These are phyloP conservation scores for Jatropha podagrica DNA, from an alignment of 441 rosid species.

Conservation along the genomic window DNA sequence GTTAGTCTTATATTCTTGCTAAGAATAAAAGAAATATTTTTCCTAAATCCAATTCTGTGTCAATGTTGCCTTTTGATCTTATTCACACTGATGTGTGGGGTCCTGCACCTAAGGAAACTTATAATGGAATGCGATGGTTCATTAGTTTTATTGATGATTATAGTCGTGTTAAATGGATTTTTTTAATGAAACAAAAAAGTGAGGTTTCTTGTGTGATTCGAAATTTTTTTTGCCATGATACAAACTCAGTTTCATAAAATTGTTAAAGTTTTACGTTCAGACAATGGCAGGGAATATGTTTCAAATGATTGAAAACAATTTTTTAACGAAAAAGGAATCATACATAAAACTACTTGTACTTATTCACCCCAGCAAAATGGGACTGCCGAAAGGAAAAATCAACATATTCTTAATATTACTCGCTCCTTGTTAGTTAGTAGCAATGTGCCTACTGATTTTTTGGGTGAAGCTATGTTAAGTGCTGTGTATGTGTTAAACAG, in stretches of 20 bases:
- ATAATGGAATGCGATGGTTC: slow-evolving; percentile 2
- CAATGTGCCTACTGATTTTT: slow-evolving; percentile 1
- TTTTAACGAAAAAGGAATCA: neutral
- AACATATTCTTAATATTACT: neutral
- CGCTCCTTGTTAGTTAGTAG: neutral
- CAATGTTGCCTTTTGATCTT: neutral
- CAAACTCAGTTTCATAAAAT: slow-evolving; percentile 3
- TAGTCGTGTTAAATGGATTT: neutral
- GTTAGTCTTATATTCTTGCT: neutral
- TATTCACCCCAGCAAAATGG: neutral
- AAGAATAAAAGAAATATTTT: neutral
- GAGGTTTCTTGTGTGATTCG: neutral
- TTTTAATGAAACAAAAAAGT: too few species aligned
- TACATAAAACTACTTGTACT: neutral
- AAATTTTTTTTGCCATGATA: neutral
- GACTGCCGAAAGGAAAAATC: neutral
- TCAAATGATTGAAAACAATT: too few species aligned
- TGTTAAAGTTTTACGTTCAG: neutral
- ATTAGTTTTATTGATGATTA: slow-evolving; percentile 3
- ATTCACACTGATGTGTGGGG: neutral
- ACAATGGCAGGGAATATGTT: too few species aligned
- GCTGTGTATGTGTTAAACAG: slow-evolving; percentile 4
- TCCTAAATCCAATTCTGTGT: neutral
- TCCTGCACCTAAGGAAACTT: neutral
- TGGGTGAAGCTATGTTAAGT: neutral